Evolutionary conservation across 805 yeast genomes (phyloP), one percentile per base, ranked within the genome.

Genomic region (Zygosaccharomyces pseudorouxii): DNA sequence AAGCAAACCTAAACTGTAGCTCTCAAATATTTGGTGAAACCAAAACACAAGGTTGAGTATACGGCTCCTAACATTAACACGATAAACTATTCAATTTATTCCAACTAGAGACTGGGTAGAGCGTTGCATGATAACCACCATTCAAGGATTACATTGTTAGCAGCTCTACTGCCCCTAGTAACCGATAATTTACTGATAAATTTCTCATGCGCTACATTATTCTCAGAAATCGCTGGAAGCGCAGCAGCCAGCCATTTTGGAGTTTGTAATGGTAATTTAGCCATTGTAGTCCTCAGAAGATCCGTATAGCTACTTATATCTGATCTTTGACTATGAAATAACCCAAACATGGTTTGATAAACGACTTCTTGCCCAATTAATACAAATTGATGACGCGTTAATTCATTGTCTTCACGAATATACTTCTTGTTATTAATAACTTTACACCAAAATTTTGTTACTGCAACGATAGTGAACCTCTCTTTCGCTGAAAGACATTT

Each of bases 51-150:
- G 6, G 6, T 22, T 22, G 6, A 22, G 23, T 22, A 22, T 22
- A 22, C 23, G 5, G 22, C 23, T 22, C 23, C 23, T 22, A 22
- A 22, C 23, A 22, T 22, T 22, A 22, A 22, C 23, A 22, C 23
- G 23, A 22, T 22, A 22, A 22, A 22, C 23, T 22, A 38, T 38
- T 23, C 16, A 38, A 25, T 23, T 20, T 23, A 11, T 36, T 9
- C 28, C 28, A 20, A 11, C 27, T 39, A 49, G 27, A 52, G 51
- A 22, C 43, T 52, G 12, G 69, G 68, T 30, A 64, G 50, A 0
- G 84, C 83, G 53, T 82, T 84, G 20, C 74, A 71, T 25, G 75
- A 73, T 19, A 83, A 65, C 90, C 90, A 85, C 65, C 83, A 81
- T 45, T 75, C 78, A 48, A 80, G 76, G 10, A 85, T 68, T 0